Percentiles rank a stretch among this genome's conserved stretches.
Conservation (phyloP, 2,329 filamentous ascomycete genomes). For the Dactylellina drechsleri region DNA sequence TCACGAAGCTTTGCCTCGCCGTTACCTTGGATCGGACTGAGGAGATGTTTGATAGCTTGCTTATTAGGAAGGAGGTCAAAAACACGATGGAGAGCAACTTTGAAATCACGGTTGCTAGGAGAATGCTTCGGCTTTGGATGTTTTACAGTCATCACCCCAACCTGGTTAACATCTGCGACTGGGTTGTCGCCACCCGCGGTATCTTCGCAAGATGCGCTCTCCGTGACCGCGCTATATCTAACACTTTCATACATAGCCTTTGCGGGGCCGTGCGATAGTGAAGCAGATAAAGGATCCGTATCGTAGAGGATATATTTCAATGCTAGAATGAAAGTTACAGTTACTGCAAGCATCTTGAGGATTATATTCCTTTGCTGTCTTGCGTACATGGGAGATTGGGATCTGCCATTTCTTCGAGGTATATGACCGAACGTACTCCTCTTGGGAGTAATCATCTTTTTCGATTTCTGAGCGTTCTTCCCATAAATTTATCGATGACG, state of each 20-base stretch:
- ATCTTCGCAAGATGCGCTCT: not conserved
- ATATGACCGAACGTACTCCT: not conserved
- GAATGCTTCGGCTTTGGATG: not conserved
- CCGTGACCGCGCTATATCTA: not conserved
- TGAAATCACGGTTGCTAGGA: conserved; percentile 26
- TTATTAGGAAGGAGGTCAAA: conserved; percentile 59
- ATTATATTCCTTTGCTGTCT: not conserved
- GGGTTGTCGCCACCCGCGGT: not conserved
- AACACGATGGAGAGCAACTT: conserved; percentile 56
- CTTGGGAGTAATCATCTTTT: not conserved
- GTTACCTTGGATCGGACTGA: conserved; percentile 61
- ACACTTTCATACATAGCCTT: not conserved
- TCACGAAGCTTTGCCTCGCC: conserved; percentile 62
- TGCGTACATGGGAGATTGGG: not conserved
- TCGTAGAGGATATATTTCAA: conserved; percentile 2
- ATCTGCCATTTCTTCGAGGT: not conserved
- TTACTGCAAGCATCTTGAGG: not conserved
- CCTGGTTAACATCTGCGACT: not conserved
- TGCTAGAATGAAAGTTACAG: not conserved
- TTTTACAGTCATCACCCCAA: not conserved
- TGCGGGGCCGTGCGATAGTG: not conserved
- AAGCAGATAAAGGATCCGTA: not conserved
- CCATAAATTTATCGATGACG: too few relatives aligned
- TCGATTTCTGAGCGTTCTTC: not conserved
- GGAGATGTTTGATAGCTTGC: conserved; percentile 60